These are phyloP conservation scores for Xerocomellus amylosporus DNA, from an alignment of 768 basidiomycete genomes.

Conservation along the genomic window DNA sequence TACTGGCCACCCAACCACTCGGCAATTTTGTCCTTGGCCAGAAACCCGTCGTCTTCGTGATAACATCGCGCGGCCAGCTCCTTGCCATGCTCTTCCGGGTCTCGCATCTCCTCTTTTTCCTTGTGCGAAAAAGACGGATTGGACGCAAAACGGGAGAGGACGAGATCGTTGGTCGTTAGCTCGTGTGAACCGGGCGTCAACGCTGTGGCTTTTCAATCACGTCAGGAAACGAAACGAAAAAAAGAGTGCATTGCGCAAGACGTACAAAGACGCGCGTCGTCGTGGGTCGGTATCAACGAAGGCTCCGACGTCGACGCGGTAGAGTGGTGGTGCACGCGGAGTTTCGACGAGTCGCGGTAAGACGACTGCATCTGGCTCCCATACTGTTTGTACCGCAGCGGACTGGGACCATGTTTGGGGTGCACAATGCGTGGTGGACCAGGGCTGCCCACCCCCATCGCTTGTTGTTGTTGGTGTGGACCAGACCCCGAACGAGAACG, in stretches of 20 bases:
- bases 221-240: constrained; percentile 20
- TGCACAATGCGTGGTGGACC: constrained; percentile 35
- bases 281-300: constrained; percentile 58
- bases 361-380: constrained; percentile 35
- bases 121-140: constrained; percentile 36
- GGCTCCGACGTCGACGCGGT: constrained; percentile 80
- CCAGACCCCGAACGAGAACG: constrained; percentile 33
- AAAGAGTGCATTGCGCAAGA: constrained; percentile 7
- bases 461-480: constrained; percentile 22
- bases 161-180: constrained; percentile 49
- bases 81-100: constrained; percentile 62
- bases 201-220: constrained; percentile 9
- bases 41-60: constrained; percentile 80
- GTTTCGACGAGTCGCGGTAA: constrained; percentile 40
- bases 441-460: constrained; percentile 12
- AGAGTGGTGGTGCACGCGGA: constrained; percentile 66
- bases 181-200: constrained; percentile 47
- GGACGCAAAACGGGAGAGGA: constrained; percentile 45
- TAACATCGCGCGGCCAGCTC: constrained; percentile 78
- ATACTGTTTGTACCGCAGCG: constrained; percentile 43
- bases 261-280: constrained; percentile 52
- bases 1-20: constrained; percentile 94
- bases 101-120: constrained; percentile 57
- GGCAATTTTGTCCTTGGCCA: constrained; percentile 84
- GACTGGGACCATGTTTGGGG: constrained; percentile 40